Evolutionary conservation across 2,329 filamentous ascomycete genomes (phyloP).

Genomic region (Sclerotinia borealis): DNA sequence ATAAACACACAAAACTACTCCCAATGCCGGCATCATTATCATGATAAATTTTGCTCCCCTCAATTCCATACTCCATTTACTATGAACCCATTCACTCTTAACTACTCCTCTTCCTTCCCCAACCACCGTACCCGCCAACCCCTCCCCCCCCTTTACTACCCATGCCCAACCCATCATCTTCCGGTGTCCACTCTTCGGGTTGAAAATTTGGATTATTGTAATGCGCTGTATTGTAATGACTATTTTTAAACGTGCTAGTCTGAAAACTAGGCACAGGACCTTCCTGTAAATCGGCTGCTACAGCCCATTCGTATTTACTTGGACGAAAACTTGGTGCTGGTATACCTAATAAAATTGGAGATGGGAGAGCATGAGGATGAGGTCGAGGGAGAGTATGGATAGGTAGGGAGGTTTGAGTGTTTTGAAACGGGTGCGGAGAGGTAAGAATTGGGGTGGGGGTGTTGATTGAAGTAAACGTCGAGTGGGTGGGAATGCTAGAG

Average conservation of each 20-base stretch:
- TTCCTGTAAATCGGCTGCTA: conserved; percentile 29
- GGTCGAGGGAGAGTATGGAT: conserved; percentile 19
- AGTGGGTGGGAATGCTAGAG: conserved; percentile 13
- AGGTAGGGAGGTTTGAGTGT: conserved; percentile 14
- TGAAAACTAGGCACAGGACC: conserved; percentile 27
- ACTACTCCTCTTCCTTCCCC: conserved; percentile 10
- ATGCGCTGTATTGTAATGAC: conserved; percentile 60
- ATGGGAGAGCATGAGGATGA: conserved; percentile 17
- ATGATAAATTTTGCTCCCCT: background rate
- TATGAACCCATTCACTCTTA: background rate
- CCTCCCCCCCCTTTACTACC: background rate
- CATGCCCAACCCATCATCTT: conserved; percentile 26
- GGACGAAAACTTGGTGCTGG: conserved; percentile 25
- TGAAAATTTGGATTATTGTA: conserved; percentile 60
- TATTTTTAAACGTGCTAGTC: conserved; percentile 59
- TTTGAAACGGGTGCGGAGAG: conserved; percentile 8
- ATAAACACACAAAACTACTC: background rate
- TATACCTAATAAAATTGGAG: conserved; percentile 16
- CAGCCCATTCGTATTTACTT: conserved; percentile 32
- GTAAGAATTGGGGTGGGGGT: conserved; percentile 10
- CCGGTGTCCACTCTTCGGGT: conserved; percentile 44
- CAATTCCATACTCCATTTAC: background rate
- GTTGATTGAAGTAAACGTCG: conserved; percentile 14
- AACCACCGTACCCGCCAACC: background rate
- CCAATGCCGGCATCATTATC: background rate